Percentiles rank a stretch among this genome's conserved stretches.
phyloP scores from a whole-genome alignment of 2,329 filamentous ascomycete species.

The Hypoxylon sp. region DNA sequence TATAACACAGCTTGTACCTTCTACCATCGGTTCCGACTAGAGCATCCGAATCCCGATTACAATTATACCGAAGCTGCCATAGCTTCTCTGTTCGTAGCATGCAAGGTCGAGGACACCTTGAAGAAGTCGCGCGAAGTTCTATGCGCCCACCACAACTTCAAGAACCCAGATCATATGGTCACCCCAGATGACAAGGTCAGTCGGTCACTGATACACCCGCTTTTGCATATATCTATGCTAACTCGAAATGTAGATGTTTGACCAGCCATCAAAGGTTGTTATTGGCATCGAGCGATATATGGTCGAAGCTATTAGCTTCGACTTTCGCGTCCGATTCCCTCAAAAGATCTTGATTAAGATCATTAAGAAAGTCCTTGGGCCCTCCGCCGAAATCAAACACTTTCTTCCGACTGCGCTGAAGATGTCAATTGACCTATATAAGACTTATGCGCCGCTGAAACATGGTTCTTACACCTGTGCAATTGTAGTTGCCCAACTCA shows the following conservation, averaged over 20 bases:
- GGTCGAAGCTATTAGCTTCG: conserved; percentile 92
- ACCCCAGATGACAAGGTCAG: conserved; percentile 86
- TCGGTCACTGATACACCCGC: conserved; percentile 27
- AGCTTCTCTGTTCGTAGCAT: conserved; percentile 90
- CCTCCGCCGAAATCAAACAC: conserved; percentile 63
- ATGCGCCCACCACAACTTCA: conserved; percentile 90
- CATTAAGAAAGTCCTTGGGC: conserved; percentile 68
- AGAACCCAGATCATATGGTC: conserved; percentile 75
- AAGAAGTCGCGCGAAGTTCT: conserved; percentile 97
- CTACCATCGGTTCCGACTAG: conserved; percentile 92
- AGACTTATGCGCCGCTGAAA: conserved; percentile 93
- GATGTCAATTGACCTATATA: conserved; percentile 90
- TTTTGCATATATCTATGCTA: conserved; percentile 18
- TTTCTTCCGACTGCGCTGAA: conserved; percentile 81
- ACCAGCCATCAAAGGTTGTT: conserved; percentile 82
- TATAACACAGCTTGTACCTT: conserved; percentile 93
- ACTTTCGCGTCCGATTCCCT: conserved; percentile 90
- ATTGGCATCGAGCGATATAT: conserved; percentile 93
- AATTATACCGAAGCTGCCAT: conserved; percentile 88
- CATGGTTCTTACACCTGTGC: conserved; percentile 89
- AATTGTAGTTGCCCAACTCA: conserved; percentile 84
- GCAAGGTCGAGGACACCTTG: conserved; percentile 97
- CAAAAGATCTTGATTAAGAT: conserved; percentile 89
- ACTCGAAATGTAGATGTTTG: conserved; percentile 75
- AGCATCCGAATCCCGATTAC: conserved; percentile 88